Evolutionary conservation across 1,139 yeast genomes (phyloP), one percentile per base, ranked within the genome.

Genomic region (Kodamaea sp.): DNA sequence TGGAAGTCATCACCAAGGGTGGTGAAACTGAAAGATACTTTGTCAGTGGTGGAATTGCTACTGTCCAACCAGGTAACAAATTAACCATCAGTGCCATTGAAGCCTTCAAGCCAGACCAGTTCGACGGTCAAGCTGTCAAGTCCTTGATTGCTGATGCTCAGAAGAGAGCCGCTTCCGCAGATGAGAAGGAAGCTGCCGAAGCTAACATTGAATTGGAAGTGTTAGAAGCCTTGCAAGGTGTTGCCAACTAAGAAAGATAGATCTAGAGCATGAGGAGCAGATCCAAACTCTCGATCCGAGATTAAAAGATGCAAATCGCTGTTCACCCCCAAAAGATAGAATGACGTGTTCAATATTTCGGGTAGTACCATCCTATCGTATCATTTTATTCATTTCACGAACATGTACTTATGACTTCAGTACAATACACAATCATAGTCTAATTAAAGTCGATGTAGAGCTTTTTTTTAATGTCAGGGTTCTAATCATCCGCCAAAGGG

Each of bases 11-110:
- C 52, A 89, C 87, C 63, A 76, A 82, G 59, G 66, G 81, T 37
- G 94, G 92, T 50, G 72, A 79, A 55, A 67, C 80, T 46, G 78
- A 80, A 60, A 88, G 87, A 74, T 88, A 84, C 69, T 92, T 75
- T 69, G 92, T 92, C 50, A 81, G 96, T 46, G 98, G 98, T 48
- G 99, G 99, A 47, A 85, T 92, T 57, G 98, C 97, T 46, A 82
- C 96, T 42, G 95, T 94, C 46, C 92, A 88, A 64, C 97, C 97
- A 66, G 95, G 90, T 57, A 89, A 95, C 55, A 78, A 83, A 57
- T 76, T 94, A 63, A 82, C 88, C 60, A 83, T 92, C 66, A 85
- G 94, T 61, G 95, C 97, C 48, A 86, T 89, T 55, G 98, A 92
- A 74, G 98, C 97, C 27, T 88, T 81, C 73, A 87, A 94, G 61